These are phyloP conservation scores for Aspergillus ostianus DNA, from an alignment of 495 filamentous ascomycete genomes.

Conservation along the genomic window DNA sequence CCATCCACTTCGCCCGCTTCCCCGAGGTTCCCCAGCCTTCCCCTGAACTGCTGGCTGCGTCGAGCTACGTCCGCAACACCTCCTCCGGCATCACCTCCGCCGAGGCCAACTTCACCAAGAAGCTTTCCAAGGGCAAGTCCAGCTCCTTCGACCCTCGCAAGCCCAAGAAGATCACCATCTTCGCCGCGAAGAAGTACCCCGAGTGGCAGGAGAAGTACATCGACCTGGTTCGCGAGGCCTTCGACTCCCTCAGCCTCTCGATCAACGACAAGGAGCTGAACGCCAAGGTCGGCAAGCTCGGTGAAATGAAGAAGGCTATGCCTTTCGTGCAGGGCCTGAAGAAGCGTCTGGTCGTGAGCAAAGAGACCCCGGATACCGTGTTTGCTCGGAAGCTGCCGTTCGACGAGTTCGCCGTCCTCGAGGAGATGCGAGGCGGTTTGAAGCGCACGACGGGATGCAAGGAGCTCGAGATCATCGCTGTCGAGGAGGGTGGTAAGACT, in stretches of 20 bases:
- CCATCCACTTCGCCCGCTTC: slow-evolving; percentile 77
- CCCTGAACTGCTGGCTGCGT: slow-evolving; percentile 65
- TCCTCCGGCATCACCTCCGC: slow-evolving; percentile 79
- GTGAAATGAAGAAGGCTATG: slow-evolving; percentile 97
- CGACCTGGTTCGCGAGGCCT: slow-evolving; percentile 69
- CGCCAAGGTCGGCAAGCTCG: slow-evolving; percentile 70
- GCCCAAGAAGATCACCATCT: slow-evolving; percentile 90
- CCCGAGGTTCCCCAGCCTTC: slow-evolving; percentile 65
- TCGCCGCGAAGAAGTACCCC: slow-evolving; percentile 72
- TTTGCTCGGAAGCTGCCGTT: slow-evolving; percentile 82
- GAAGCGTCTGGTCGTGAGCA: slow-evolving; percentile 63
- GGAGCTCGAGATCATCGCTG: slow-evolving; percentile 60
- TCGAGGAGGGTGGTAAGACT: slow-evolving; percentile 68
- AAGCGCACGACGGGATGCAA: slow-evolving; percentile 65
- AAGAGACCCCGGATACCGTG: slow-evolving; percentile 57
- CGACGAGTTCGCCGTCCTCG: slow-evolving; percentile 72
- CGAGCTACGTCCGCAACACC: slow-evolving; percentile 75
- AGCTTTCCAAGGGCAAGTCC: slow-evolving; percentile 82
- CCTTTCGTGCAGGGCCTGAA: slow-evolving; percentile 90
- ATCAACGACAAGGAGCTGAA: slow-evolving; percentile 79
- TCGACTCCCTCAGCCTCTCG: slow-evolving; percentile 51
- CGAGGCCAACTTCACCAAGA: slow-evolving; percentile 79
- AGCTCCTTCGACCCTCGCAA: slow-evolving; percentile 80
- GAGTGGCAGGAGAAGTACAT: slow-evolving; percentile 91
- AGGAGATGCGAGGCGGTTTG: slow-evolving; percentile 56